A percentile compares a stretch with the other conserved stretches of the same genome.
Conservation (phyloP, 2,329 filamentous ascomycete genomes). For the Incumbomyces delicatus region DNA sequence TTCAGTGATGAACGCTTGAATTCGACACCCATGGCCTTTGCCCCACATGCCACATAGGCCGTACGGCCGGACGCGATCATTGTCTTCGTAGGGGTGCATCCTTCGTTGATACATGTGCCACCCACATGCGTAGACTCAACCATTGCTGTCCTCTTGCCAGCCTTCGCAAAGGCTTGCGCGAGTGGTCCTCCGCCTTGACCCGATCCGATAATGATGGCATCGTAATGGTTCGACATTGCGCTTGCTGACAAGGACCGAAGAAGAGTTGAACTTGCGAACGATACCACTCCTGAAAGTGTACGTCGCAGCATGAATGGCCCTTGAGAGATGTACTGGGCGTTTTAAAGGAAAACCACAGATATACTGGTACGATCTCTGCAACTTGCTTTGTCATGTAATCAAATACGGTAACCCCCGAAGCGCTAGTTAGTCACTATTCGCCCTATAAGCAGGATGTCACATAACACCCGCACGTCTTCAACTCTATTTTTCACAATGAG, state of each 20-base stretch:
- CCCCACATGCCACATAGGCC: slow-evolving; percentile 37
- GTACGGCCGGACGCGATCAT: slow-evolving; percentile 45
- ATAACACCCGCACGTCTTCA: too few relatives aligned
- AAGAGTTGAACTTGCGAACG: not conserved
- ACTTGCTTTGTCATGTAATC: too few relatives aligned
- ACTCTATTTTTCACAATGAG: too few relatives aligned
- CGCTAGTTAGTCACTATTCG: too few relatives aligned
- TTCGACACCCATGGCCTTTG: slow-evolving; percentile 38
- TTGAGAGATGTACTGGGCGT: too few relatives aligned
- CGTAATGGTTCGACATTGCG: slow-evolving; percentile 23
- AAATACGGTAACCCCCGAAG: too few relatives aligned
- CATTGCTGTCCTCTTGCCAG: slow-evolving; percentile 37
- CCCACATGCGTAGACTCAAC: slow-evolving; percentile 42
- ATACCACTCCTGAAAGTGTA: not conserved
- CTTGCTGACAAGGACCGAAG: not conserved
- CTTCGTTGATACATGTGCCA: slow-evolving; percentile 47
- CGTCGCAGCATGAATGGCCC: too few relatives aligned
- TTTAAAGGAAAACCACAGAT: too few relatives aligned
- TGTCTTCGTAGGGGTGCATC: slow-evolving; percentile 50
- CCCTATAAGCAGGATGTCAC: too few relatives aligned
- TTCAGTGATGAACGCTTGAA: slow-evolving; percentile 22
- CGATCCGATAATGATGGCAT: slow-evolving; percentile 43
- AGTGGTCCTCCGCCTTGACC: slow-evolving; percentile 45
- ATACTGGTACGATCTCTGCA: too few relatives aligned
- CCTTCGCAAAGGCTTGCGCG: slow-evolving; percentile 37